Percentiles rank a stretch among this genome's conserved stretches.
Conservation (phyloP, 1,139 yeast species). For the Debaryomycetaceae sp. region DNA sequence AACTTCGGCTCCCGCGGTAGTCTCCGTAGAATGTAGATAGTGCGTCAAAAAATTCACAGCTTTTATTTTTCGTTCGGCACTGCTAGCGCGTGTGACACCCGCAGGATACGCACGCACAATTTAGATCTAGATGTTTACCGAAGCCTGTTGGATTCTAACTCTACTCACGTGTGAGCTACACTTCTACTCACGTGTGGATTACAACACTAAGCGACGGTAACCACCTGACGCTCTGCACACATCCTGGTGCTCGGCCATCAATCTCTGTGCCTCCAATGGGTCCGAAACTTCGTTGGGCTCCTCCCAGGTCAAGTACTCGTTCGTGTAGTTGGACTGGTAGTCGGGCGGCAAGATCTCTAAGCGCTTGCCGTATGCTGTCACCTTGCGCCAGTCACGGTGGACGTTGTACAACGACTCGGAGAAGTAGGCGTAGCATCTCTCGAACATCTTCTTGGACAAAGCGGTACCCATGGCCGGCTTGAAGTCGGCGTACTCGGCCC, state of each 20-base stretch:
- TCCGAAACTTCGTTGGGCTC: conserved; percentile 39
- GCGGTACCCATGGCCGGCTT: conserved; percentile 36
- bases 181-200: too few species aligned
- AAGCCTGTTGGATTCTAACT: too few species aligned
- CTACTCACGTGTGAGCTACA: too few species aligned
- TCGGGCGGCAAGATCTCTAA: conserved; percentile 40
- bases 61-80: too few species aligned
- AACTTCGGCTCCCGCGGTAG: too few species aligned
- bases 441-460: conserved; percentile 36
- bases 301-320: conserved; percentile 39
- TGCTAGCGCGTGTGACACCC: too few species aligned
- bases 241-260: conserved; percentile 37
- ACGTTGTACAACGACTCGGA: conserved; percentile 43
- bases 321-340: conserved; percentile 39
- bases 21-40: too few species aligned
- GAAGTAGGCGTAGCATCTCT: conserved; percentile 45
- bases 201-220: conserved; percentile 30
- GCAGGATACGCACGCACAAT: too few species aligned
- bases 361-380: conserved; percentile 45
- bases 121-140: too few species aligned
- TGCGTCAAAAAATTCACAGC: too few species aligned
- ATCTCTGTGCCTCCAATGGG: conserved; percentile 35
- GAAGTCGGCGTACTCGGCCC: conserved; percentile 35
- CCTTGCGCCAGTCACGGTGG: conserved; percentile 48
- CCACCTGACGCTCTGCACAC: conserved; percentile 40